These are phyloP conservation scores for Kluyveromyces dobzhanskii DNA, from an alignment of 805 yeast species.

Conservation along the genomic window DNA sequence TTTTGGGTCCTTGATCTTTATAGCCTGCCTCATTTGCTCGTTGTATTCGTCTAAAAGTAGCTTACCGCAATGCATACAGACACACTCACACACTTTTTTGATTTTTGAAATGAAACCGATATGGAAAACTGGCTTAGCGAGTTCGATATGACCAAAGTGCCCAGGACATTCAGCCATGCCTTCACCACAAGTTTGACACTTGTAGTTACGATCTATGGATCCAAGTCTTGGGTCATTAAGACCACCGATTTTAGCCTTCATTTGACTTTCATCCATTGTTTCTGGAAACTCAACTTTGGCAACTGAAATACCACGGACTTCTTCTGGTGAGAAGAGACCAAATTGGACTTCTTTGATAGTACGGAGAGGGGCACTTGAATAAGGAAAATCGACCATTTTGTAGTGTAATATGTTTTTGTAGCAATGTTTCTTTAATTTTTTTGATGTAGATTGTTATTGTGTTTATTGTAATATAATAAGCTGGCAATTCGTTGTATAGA, in stretches of 20 bases:
- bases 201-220: conserved; percentile 91
- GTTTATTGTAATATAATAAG: not conserved
- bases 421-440: conserved; percentile 5
- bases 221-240: conserved; percentile 95
- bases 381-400: conserved; percentile 57
- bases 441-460: not conserved
- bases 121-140: conserved; percentile 97
- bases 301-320: conserved; percentile 92
- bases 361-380: conserved; percentile 97
- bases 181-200: conserved; percentile 99
- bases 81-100: conserved; percentile 91
- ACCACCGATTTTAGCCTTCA: conserved; percentile 94
- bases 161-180: conserved; percentile 99
- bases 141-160: conserved; percentile 97
- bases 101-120: conserved; percentile 91
- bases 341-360: conserved; percentile 97
- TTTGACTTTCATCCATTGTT: conserved; percentile 97
- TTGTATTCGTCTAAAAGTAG: conserved; percentile 71
- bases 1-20: conserved; percentile 86
- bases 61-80: conserved; percentile 99
- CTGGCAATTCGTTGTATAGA: not conserved
- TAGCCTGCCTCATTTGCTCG: conserved; percentile 71
- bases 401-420: conserved; percentile 3
- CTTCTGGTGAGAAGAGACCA: conserved; percentile 97
- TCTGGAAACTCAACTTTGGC: conserved; percentile 98